Base-by-base conservation (phyloP, 768 basidiomycete genomes). In the Epithele typhae region DNA sequence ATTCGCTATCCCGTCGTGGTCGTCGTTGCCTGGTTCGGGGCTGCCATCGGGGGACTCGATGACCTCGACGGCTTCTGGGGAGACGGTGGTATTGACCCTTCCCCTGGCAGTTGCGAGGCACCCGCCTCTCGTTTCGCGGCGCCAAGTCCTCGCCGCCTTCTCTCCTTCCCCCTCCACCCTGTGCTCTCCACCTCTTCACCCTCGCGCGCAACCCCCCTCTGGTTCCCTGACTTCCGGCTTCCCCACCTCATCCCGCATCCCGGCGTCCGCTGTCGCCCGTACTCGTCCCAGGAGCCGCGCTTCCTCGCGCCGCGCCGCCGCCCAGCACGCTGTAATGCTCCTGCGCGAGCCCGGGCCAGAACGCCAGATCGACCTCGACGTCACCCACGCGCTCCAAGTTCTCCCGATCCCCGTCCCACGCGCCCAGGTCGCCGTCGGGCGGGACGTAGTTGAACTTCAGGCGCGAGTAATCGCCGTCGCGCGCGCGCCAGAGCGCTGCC, bases 401-500 rank as follows among this genome's bases (percentile, higher is more conserved):
- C 47, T 61, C 56, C 40, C 36, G 40, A 48, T 65, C 64, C 37
- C 45, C 48, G 43, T 64, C 61, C 62, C 59, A 62, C 30, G 48
- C 50, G 14, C 46, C 49, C 21, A 63, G 56, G 43, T 64, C 54
- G 9, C 65, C 65, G 48, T 62, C 50, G 4, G 57, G 56, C 2
- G 63, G 58, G 15, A 59, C 52, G 46, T 66, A 66, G 53, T 66
- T 66, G 40, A 62, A 53, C 53, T 61, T 62, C 43, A 64, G 54
- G 12, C 61, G 55, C 36, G 58, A 54, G 52, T 61, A 64, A 50
- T 60, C 57, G 10, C 59, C 59, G 41, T 62, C 54, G 37, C 48
- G 45, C 23, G 55, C 52, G 11, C 56, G 51, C 57, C 58, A 66
- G 12, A 79, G 59, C 4, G 78, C 72, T 2, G 79, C 45, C 48